These are phyloP conservation scores for Anaeramoeba flamelloides DNA, from an alignment of 78 protist species.

Conservation along the genomic window DNA sequence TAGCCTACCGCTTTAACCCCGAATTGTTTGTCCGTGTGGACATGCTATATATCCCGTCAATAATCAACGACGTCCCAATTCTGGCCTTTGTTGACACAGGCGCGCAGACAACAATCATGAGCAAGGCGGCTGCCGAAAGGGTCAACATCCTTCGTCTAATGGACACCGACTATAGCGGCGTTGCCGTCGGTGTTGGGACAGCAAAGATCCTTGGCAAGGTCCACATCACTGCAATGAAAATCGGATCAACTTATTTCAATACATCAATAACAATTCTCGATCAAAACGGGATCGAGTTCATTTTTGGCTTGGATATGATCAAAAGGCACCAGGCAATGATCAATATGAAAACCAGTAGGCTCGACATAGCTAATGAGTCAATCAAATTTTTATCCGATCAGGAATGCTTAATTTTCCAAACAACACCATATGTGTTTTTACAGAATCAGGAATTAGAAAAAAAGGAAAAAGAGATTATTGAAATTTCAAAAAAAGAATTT, in stretches of 20 bases:
- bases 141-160: conserved; percentile 15
- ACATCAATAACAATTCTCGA: conserved; percentile 45
- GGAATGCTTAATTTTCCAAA: too few species aligned
- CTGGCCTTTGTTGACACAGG: conserved; percentile 6
- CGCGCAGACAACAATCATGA: neutral
- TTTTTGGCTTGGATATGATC: conserved; percentile 58
- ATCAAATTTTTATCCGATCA: too few species aligned
- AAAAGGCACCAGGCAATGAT: conserved; percentile 35
- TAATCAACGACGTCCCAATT: neutral
- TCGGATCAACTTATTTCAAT: conserved; percentile 36
- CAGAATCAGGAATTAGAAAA: too few species aligned
- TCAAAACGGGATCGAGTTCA: conserved; percentile 39
- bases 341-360: too few species aligned
- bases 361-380: too few species aligned
- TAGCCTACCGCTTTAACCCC: too few species aligned
- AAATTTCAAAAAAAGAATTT: too few species aligned
- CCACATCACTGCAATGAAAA: conserved; percentile 31
- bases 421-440: too few species aligned
- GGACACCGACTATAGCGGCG: neutral
- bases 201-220: conserved; percentile 53
- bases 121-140: conserved; percentile 30
- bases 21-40: neutral
- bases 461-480: too few species aligned
- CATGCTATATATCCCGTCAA: neutral
- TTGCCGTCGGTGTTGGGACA: conserved; percentile 31